Evolutionary conservation across 1,284 basidiomycete genomes (phyloP), one percentile per base, ranked within the genome.

Genomic region (Naganishia cerealis): DNA sequence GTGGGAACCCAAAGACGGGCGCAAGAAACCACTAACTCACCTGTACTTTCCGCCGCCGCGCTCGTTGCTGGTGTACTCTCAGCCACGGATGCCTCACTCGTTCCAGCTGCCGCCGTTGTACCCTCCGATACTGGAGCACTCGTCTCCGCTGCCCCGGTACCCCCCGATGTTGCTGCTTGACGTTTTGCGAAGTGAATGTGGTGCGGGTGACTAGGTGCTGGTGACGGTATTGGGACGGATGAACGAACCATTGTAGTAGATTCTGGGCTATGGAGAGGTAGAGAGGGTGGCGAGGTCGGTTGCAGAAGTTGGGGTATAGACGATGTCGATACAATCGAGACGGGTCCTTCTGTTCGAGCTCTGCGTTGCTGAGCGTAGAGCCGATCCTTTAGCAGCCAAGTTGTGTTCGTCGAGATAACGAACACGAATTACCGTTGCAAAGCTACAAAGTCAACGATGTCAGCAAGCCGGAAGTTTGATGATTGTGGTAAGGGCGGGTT

Each of bases 21-120:
- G n/a, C 13, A 16, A 4, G 4, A 46, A 16, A 46, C 5, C 42
- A 12, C 13, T 7, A 18, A 46, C 42, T 46, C 75, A 77, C 26
- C 46, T 8, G 33, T 43, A 43, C 53, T 54, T 36, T 57, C 58
- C 52, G 38, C 75, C 72, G 53, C 70, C 62, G 54, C 71, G 68
- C 36, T 46, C 38, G 52, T 55, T 29, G 40, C 52, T 68, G 39
- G 59, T 61, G 54, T 66, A 53, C 61, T 67, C 54, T 43, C 46
- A 21, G 40, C 65, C 67, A 13, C 68, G 65, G 21, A 57, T 42
- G 69, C 46, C 36, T 21, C 57, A 21, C 46, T 21, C 46, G 46
- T 21, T 21, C 24, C n/a, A 21, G n/a, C 24, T 21, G 7, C 46
- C 46, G n/a, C 46, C n/a, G n/a, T 21, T 48, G 46, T 18, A 16